Evolutionary conservation across 164 flowering plant genomes (phyloP).

Genomic region (Chloranthus sessilifolius): DNA sequence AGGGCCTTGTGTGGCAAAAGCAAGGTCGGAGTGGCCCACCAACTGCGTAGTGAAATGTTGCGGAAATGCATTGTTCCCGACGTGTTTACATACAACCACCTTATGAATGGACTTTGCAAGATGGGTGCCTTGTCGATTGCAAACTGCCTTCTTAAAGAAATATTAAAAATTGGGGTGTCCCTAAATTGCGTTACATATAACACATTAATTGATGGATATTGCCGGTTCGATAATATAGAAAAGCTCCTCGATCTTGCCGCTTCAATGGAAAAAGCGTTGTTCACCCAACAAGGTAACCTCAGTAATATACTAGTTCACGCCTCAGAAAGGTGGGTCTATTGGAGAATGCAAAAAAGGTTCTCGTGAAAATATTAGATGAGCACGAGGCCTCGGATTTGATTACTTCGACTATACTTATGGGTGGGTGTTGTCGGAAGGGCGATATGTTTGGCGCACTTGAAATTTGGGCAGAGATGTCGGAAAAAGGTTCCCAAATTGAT

Average conservation of each 20-base stretch:
- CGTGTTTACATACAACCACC: constrained; percentile 56
- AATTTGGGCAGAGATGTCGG: constrained; percentile 39
- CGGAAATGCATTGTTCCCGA: constrained; percentile 36
- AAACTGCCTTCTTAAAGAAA: constrained; percentile 47
- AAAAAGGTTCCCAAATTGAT: constrained; percentile 34
- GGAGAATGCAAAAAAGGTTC: constrained; percentile 46
- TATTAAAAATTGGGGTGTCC: constrained; percentile 45
- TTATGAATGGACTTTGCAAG: constrained; percentile 60
- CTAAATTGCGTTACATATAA: constrained; percentile 67
- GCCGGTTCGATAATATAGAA: constrained; percentile 44
- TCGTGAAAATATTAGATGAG: constrained; percentile 39
- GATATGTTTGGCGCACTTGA: constrained; percentile 36
- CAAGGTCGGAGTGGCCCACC: constrained; percentile 53
- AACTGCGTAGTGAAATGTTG: constrained; percentile 40
- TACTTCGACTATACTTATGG: constrained; percentile 68
- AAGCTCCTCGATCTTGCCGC: constrained; percentile 46
- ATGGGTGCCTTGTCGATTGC: constrained; percentile 49
- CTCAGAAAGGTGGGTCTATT: constrained; percentile 52
- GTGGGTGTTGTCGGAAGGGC: constrained; percentile 47
- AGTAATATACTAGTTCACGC: constrained; percentile 67
- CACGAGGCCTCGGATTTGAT: constrained; percentile 31
- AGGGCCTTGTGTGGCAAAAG: constrained; percentile 49
- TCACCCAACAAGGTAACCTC: constrained; percentile 56
- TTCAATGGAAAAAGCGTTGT: constrained; percentile 42
- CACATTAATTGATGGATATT: constrained; percentile 57